These are phyloP conservation scores for Canavalia gladiata DNA, from an alignment of 306 rosid species.

Conservation along the genomic window DNA sequence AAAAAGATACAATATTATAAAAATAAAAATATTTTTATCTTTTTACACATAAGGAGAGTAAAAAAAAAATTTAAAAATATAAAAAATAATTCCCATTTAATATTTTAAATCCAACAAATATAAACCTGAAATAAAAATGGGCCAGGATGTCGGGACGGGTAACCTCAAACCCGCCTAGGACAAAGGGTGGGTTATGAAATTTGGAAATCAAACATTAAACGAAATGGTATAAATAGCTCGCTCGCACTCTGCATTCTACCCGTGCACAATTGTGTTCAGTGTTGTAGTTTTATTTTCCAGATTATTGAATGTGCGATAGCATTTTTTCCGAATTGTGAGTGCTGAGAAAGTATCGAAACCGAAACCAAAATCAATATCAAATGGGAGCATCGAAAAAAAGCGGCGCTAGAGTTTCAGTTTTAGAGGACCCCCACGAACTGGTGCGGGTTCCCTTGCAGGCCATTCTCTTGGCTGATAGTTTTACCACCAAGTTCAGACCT, in stretches of 20 bases:
- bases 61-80: too few relatives aligned
- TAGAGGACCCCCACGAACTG: slow-evolving; percentile 87
- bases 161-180: too few relatives aligned
- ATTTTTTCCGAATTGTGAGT: neutral
- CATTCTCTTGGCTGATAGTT: slow-evolving; percentile 91
- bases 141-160: too few relatives aligned
- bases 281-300: neutral
- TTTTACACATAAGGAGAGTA: too few relatives aligned
- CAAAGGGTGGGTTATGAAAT: too few relatives aligned
- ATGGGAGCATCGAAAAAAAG: slow-evolving; percentile 89
- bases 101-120: too few relatives aligned
- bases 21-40: too few relatives aligned
- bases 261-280: neutral
- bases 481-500: slow-evolving; percentile 90
- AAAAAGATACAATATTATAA: too few relatives aligned
- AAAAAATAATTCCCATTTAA: too few relatives aligned
- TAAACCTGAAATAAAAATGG: too few relatives aligned
- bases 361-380: neutral
- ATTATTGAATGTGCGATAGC: neutral
- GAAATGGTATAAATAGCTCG: neutral
- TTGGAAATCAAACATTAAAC: too few relatives aligned
- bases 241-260: neutral
- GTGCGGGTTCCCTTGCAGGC: slow-evolving; percentile 87
- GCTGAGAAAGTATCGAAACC: slow-evolving; percentile 6
- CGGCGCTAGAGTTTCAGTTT: slow-evolving; percentile 72